A percentile compares a stretch with the other conserved stretches of the same genome.
Conservation (phyloP, 352 stramenopile species). For the Pythium aquatile region DNA sequence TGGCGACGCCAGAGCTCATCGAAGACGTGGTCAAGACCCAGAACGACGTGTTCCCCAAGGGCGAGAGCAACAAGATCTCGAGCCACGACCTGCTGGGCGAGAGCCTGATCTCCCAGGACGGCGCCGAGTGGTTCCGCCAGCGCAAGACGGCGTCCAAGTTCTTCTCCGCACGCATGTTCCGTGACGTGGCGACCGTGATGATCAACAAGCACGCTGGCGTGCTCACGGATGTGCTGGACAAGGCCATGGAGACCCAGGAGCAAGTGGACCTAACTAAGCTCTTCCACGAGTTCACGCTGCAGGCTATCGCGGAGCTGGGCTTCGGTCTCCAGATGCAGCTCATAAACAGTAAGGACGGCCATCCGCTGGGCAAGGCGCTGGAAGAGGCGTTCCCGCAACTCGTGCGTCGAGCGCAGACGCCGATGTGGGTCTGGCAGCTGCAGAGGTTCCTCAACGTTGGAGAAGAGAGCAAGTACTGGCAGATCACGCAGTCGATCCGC, state of each 20-base stretch:
- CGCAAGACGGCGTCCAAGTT: slow-evolving; percentile 21
- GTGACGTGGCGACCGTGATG: slow-evolving; percentile 1
- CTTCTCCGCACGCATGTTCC: slow-evolving; percentile 16
- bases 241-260: not conserved
- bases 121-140: slow-evolving; percentile 18
- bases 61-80: slow-evolving; percentile 3
- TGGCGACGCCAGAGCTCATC: slow-evolving; percentile 18
- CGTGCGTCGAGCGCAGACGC: slow-evolving; percentile 11
- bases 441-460: slow-evolving; percentile 18
- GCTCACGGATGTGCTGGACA: slow-evolving; percentile 8
- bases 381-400: slow-evolving; percentile 12
- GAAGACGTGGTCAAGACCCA: slow-evolving; percentile 25
- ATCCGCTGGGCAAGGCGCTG: slow-evolving; percentile 14
- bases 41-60: slow-evolving; percentile 18
- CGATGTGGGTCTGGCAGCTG: slow-evolving; percentile 24
- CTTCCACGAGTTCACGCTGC: slow-evolving; percentile 26
- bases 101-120: slow-evolving; percentile 23
- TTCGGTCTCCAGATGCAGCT: slow-evolving; percentile 26
- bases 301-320: slow-evolving; percentile 30
- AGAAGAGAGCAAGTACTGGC: slow-evolving; percentile 10
- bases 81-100: slow-evolving; percentile 21
- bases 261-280: slow-evolving; percentile 20
- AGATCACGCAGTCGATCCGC: slow-evolving; percentile 8
- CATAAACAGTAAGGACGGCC: slow-evolving; percentile 8
- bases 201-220: slow-evolving; percentile 21